Evolutionary conservation across 768 basidiomycete genomes (phyloP), one percentile per base, ranked within the genome.

Genomic region (Cystofilobasidium capitatum): DNA sequence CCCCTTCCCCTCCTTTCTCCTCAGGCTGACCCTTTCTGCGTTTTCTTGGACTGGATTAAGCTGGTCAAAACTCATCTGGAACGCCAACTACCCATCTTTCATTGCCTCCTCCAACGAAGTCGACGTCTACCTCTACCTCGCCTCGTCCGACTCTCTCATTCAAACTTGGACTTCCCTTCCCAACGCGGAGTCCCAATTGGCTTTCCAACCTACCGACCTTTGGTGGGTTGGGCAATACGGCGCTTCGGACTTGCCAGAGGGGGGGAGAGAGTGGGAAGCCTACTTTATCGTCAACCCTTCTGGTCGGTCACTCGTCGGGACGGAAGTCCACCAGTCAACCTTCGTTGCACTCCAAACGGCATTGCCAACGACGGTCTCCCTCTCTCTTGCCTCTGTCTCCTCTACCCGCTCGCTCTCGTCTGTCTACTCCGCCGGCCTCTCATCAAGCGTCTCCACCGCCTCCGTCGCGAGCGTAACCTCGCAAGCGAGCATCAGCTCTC

Each of bases 341-440:
- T 69, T 69, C 55, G 35, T 31, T 26, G 68, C 62, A 36, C 8
- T 37, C 39, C 68, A 69, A 55, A 69, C 68, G 24, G 68, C 68
- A 1, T 17, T 69, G 9, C 68, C 68, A 3, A 36, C 62, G 13
- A 26, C 63, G 22, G 57, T 44, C 31, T 24, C 62, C 1, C 24
- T 35, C 39, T 68, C 66, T 10, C 51, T 26, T n/a, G 35, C 20
- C 20, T 61, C 58, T 26, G 35, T 39, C 45, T 60, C 58, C 16
- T 59, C 65, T 24, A 59, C 59, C 17, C 36, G 42, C n/a, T 54
- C 65, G 8, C 44, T 66, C 45, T 35, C 65, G 42, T 62, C 66
- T 29, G 55, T 51, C 17, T 47, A 45, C 3, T 29, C 45, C 26
- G 40, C 60, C 17, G 22, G 66, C 66, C 1, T 44, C 51, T 22